These are phyloP conservation scores for Botrytis byssoidea DNA, from an alignment of 2,329 filamentous ascomycete genomes.

Conservation along the genomic window DNA sequence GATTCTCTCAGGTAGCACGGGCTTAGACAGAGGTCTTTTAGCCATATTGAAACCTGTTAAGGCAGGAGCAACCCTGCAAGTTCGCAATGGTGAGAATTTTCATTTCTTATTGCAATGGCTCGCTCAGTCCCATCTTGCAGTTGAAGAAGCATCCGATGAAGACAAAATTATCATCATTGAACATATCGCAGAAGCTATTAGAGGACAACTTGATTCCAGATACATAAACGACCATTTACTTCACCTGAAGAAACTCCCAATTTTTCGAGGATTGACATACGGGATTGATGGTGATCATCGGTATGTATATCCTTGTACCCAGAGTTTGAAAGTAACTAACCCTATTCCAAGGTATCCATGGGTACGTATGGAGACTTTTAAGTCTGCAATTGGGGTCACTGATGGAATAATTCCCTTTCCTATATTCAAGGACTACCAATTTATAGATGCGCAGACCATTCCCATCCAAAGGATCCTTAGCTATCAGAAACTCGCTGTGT, in stretches of 20 bases:
- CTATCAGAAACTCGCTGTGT: conserved; percentile 22
- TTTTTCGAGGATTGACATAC: conserved; percentile 4
- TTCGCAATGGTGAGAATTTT: neutral
- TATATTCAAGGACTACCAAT: conserved; percentile 25
- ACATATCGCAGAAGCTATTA: neutral
- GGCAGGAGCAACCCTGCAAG: neutral
- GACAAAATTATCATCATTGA: conserved; percentile 12
- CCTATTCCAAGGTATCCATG: conserved; percentile 17
- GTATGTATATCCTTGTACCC: neutral
- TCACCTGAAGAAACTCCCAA: neutral
- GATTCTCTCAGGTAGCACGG: neutral
- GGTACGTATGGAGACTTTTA: conserved; percentile 22
- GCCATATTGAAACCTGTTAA: neutral
- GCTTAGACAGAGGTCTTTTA: neutral
- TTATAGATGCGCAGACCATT: conserved; percentile 23
- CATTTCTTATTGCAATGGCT: conserved; percentile 6
- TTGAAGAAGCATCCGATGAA: neutral
- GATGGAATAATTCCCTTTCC: conserved; percentile 25
- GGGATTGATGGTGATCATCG: neutral
- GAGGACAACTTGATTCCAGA: neutral
- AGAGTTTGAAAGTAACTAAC: neutral
- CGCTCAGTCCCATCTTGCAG: neutral
- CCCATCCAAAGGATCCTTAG: conserved; percentile 17
- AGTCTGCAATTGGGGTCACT: conserved; percentile 24
- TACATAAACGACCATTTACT: no score